A percentile compares a stretch with the other conserved stretches of the same genome.
These are phyloP conservation scores for Tricholomella constricta DNA, from an alignment of 768 basidiomycete genomes.

Conservation along the genomic window DNA sequence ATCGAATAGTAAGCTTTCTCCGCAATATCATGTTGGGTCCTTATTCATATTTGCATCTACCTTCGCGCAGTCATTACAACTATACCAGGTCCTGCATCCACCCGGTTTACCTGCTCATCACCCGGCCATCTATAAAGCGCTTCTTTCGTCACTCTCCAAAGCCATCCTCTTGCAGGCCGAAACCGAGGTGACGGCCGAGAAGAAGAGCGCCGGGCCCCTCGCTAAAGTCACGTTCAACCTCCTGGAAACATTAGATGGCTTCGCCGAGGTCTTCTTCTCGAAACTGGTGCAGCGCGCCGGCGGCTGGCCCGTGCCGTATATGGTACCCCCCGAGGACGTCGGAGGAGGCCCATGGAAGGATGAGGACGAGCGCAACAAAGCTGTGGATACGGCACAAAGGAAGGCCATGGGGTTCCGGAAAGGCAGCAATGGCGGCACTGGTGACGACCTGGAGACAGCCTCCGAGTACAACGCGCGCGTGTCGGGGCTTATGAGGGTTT, in stretches of 20 bases:
- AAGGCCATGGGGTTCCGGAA: constrained; percentile 65
- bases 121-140: constrained; percentile 63
- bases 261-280: constrained; percentile 79
- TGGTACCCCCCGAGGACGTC: constrained; percentile 53
- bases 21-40: constrained; percentile 6
- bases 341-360: constrained; percentile 49
- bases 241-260: constrained; percentile 55
- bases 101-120: constrained; percentile 28
- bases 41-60: background rate
- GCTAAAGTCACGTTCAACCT: constrained; percentile 76
- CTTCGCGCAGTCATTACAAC: constrained; percentile 37
- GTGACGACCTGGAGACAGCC: constrained; percentile 61
- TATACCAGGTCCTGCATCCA: constrained; percentile 38
- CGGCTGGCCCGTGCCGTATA: constrained; percentile 80
- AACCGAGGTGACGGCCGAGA: constrained; percentile 88
- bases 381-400: constrained; percentile 34
- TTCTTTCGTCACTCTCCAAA: constrained; percentile 88
- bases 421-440: constrained; percentile 36
- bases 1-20: constrained; percentile 58
- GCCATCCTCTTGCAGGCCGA: constrained; percentile 89
- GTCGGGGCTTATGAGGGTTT: constrained; percentile 82
- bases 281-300: constrained; percentile 87
- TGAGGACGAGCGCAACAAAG: constrained; percentile 44
- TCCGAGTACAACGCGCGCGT: constrained; percentile 69
- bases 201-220: constrained; percentile 81